Conservation (phyloP, 2,329 filamentous ascomycete genomes). For the Penicillium sp. region DNA sequence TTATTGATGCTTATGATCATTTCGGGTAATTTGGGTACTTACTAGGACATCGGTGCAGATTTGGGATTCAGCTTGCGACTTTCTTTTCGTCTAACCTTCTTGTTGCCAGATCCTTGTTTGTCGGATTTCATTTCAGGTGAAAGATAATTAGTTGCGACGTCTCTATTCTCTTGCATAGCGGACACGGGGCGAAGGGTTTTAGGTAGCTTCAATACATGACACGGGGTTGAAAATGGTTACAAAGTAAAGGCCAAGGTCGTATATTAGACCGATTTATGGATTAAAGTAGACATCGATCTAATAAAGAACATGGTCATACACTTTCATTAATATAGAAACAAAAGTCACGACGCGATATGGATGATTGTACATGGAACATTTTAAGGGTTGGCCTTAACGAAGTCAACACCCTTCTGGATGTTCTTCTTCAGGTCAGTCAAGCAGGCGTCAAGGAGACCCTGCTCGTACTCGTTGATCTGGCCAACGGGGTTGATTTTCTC, state of each 20-base stretch:
- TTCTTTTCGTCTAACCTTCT: neutral
- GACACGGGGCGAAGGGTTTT: neutral
- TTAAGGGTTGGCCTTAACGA: slow-evolving; percentile 59
- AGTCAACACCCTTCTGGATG: slow-evolving; percentile 78
- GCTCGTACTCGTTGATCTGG: slow-evolving; percentile 78
- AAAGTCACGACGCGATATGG: slow-evolving; percentile 6
- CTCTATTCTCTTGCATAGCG: neutral
- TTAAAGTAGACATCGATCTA: slow-evolving; percentile 3
- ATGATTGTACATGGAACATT: slow-evolving; percentile 24
- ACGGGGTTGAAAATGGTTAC: neutral
- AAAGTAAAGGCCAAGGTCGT: neutral
- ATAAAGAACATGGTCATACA: slow-evolving; percentile 9
- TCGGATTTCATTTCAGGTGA: neutral
- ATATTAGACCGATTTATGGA: neutral
- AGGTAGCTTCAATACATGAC: neutral
- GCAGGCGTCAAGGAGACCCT: slow-evolving; percentile 84
- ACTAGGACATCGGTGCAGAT: neutral
- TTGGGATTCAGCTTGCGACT: neutral
- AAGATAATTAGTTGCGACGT: neutral
- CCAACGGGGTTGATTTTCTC: slow-evolving; percentile 90
- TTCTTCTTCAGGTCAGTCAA: slow-evolving; percentile 69
- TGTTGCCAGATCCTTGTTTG: neutral
- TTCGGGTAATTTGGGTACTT: slow-evolving; percentile 2
- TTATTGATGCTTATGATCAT: neutral
- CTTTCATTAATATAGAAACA: slow-evolving; percentile 9